These are phyloP conservation scores for Athelia psychrophila DNA, from an alignment of 1,284 basidiomycete species.

Conservation along the genomic window DNA sequence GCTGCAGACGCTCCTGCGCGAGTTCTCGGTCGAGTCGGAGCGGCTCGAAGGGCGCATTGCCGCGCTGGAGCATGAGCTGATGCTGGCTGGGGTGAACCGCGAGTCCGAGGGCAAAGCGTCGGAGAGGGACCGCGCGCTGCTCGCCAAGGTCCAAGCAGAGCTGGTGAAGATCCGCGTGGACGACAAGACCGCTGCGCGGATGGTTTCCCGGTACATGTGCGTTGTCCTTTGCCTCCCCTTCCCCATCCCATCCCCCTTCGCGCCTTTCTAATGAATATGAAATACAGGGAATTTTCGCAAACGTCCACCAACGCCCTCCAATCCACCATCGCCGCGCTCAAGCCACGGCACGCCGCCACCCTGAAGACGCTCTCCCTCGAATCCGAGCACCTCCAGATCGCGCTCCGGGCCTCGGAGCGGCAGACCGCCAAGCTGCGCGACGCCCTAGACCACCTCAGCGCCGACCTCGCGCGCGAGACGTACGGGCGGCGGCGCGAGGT, in stretches of 20 bases:
- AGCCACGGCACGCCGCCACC: slow-evolving; percentile 62
- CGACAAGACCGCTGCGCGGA: slow-evolving; percentile 76
- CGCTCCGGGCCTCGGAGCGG: slow-evolving; percentile 39
- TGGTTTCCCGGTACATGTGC: slow-evolving; percentile 88
- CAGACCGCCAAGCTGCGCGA: slow-evolving; percentile 49
- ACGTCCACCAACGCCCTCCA: slow-evolving; percentile 72
- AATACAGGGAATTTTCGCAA: slow-evolving; percentile 80
- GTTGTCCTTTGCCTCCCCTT: slow-evolving; percentile 17
- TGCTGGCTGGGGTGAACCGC: slow-evolving; percentile 36
- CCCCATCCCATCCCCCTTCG: background rate
- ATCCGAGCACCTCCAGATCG: slow-evolving; percentile 40
- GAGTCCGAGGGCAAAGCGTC: slow-evolving; percentile 45
- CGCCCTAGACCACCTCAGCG: slow-evolving; percentile 71
- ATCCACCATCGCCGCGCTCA: slow-evolving; percentile 57
- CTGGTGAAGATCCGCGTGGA: slow-evolving; percentile 66
- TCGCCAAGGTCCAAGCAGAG: slow-evolving; percentile 48
- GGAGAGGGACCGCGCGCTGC: slow-evolving; percentile 39
- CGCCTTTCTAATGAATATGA: slow-evolving; percentile 2
- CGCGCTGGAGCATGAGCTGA: slow-evolving; percentile 42
- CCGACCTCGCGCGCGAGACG: slow-evolving; percentile 70
- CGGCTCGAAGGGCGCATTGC: slow-evolving; percentile 44
- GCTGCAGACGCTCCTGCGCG: slow-evolving; percentile 46
- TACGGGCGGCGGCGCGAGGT: slow-evolving; percentile 78
- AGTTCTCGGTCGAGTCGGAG: slow-evolving; percentile 48
- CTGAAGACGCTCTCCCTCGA: slow-evolving; percentile 51